These are phyloP conservation scores for Blastobotrys petasosporus DNA, from an alignment of 1,139 yeast genomes.

Conservation along the genomic window DNA sequence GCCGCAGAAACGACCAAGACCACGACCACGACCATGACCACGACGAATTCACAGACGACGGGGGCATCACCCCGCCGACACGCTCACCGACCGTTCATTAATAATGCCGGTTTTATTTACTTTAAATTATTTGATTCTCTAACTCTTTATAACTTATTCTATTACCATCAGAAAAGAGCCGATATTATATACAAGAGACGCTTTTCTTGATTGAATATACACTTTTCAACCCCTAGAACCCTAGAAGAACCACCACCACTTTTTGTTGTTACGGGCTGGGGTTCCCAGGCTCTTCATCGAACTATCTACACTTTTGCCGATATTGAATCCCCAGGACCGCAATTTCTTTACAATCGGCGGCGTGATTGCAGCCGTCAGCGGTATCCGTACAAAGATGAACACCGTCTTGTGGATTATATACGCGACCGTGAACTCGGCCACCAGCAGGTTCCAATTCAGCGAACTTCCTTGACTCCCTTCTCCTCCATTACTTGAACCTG, in stretches of 20 bases:
- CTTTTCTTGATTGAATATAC: no score
- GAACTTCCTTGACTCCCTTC: slow-evolving; percentile 15
- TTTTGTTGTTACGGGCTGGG: slow-evolving; percentile 45
- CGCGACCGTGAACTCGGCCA: slow-evolving; percentile 81
- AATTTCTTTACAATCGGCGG: slow-evolving; percentile 67
- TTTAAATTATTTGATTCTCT: neutral
- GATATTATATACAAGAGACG: no score
- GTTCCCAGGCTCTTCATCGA: slow-evolving; percentile 44
- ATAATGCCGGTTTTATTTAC: neutral
- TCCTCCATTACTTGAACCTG: neutral
- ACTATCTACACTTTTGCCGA: slow-evolving; percentile 47
- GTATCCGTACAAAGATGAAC: slow-evolving; percentile 68
- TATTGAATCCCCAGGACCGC: slow-evolving; percentile 73
- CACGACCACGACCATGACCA: no score
- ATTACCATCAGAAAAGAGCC: neutral
- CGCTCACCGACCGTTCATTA: neutral
- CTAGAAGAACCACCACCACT: slow-evolving; percentile 61
- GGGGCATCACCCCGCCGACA: no score
- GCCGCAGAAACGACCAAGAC: neutral
- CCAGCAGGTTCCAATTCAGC: slow-evolving; percentile 37
- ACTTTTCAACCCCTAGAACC: no score
- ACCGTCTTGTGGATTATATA: slow-evolving; percentile 90
- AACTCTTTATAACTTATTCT: neutral
- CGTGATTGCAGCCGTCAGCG: slow-evolving; percentile 87
- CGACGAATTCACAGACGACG: no score